phyloP scores from a whole-genome alignment of 495 filamentous ascomycete genomes.

The Neurospora sp. region DNA sequence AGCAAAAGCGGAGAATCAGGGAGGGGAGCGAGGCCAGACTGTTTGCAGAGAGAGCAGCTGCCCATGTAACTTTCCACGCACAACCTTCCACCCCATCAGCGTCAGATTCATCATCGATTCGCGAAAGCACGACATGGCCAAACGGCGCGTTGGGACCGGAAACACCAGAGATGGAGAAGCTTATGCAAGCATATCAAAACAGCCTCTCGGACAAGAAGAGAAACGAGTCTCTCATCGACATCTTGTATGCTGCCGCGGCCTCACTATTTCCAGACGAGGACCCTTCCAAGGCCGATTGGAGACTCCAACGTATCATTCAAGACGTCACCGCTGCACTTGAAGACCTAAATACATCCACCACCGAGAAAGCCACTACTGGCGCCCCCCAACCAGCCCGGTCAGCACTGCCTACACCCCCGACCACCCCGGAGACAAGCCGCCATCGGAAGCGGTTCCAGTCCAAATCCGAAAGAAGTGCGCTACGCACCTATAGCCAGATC shows the following conservation, averaged over 20 bases:
- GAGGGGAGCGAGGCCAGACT: background rate
- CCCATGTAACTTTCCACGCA: background rate
- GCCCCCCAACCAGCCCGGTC: too few species aligned
- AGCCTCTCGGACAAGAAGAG: background rate
- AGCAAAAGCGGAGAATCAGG: background rate
- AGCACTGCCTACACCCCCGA: too few species aligned
- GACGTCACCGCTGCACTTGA: background rate
- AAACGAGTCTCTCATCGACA: background rate
- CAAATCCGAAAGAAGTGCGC: background rate
- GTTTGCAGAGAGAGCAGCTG: background rate
- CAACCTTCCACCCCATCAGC: background rate
- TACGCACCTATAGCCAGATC: background rate
- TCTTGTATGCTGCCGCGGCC: background rate
- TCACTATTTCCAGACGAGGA: fast-evolving
- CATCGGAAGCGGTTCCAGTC: background rate
- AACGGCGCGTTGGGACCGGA: too few species aligned
- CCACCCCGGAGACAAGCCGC: background rate
- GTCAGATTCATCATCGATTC: background rate
- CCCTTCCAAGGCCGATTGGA: background rate
- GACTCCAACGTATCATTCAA: background rate
- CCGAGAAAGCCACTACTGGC: too few species aligned
- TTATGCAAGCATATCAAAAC: background rate
- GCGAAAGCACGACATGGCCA: background rate
- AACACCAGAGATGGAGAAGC: background rate
- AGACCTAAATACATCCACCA: background rate